Conservation (phyloP, 176 grass and related monocot species). For the Eleusine coracana region DNA sequence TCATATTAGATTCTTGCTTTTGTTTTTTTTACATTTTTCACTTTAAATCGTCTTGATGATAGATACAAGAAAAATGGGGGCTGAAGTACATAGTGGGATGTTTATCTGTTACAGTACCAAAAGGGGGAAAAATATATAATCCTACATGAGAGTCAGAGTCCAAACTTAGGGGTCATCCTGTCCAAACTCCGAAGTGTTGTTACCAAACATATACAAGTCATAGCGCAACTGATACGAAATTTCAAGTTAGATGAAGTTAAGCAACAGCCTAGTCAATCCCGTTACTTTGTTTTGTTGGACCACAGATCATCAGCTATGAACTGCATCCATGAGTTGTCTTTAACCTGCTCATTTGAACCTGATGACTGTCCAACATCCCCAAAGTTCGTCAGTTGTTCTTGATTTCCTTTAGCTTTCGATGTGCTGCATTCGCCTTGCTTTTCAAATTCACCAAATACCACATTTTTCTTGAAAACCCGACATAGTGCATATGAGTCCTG, state of each 20-base stretch:
- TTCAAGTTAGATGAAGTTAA: slow-evolving; percentile 50
- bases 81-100: slow-evolving; percentile 26
- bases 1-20: slow-evolving; percentile 18
- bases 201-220: slow-evolving; percentile 49
- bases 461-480: slow-evolving; percentile 99
- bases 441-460: slow-evolving; percentile 52
- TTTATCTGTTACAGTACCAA: slow-evolving; percentile 40
- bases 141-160: slow-evolving; percentile 47
- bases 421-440: slow-evolving; percentile 68
- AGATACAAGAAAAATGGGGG: slow-evolving; percentile 33
- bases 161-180: slow-evolving; percentile 41
- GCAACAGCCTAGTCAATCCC: slow-evolving; percentile 14
- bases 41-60: slow-evolving; percentile 32
- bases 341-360: slow-evolving; percentile 66
- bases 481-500: slow-evolving; percentile 91
- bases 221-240: slow-evolving; percentile 23
- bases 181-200: slow-evolving; percentile 33
- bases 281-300: slow-evolving; percentile 67
- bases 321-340: slow-evolving; percentile 98
- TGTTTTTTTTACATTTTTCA: neutral
- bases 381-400: slow-evolving; percentile 36
- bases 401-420: slow-evolving; percentile 57
- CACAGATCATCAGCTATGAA: slow-evolving; percentile 90
- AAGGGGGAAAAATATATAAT: slow-evolving; percentile 27
- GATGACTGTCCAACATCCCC: slow-evolving; percentile 59